Percentiles rank a stretch among this genome's conserved stretches.
Conservation (phyloP, 202 grass and related monocot genomes). For the Zoysia matrella region DNA sequence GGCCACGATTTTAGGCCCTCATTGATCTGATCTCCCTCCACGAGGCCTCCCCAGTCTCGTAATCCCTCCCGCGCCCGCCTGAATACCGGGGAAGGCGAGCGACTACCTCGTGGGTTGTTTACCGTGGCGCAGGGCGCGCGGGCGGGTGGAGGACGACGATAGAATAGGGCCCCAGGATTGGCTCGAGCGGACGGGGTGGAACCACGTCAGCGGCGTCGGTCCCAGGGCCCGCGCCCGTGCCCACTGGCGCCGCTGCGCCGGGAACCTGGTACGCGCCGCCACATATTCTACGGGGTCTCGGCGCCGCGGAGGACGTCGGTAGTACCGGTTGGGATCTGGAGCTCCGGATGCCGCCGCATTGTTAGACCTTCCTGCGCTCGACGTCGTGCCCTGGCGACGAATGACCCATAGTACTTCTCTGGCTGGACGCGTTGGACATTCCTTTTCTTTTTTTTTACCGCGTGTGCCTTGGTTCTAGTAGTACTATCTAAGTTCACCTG, state of each 20-base stretch:
- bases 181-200: not conserved
- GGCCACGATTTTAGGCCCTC: not conserved
- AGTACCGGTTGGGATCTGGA: not conserved
- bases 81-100: not conserved
- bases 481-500: too few species aligned
- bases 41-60: slow-evolving; percentile 15
- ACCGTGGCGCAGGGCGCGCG: not conserved
- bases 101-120: not conserved
- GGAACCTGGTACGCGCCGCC: slow-evolving; percentile 23
- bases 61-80: not conserved
- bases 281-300: not conserved
- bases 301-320: not conserved
- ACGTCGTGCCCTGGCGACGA: not conserved
- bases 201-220: slow-evolving; percentile 33
- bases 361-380: not conserved
- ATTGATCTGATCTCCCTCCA: not conserved
- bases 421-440: not conserved
- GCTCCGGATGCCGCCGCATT: not conserved
- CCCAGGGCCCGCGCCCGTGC: not conserved
- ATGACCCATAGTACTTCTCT: not conserved
- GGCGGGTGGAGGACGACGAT: not conserved
- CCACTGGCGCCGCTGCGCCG: slow-evolving; percentile 2
- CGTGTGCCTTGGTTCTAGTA: too few species aligned
- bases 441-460: too few species aligned
- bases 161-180: not conserved